Conservation (phyloP, 1,284 basidiomycete genomes). For the Ustilago tritici region DNA sequence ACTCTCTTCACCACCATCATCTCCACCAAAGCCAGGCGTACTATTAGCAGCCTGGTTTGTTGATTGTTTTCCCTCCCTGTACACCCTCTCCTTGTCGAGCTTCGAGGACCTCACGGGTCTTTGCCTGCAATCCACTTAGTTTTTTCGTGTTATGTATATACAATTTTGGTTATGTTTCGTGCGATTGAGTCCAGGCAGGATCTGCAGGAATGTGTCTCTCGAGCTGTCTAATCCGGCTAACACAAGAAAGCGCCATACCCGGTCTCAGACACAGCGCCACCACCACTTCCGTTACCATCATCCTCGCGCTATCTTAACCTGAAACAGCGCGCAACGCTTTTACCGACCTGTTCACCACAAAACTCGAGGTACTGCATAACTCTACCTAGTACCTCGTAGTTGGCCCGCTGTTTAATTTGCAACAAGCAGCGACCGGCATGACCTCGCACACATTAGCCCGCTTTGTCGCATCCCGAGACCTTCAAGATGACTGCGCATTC, state of each 20-base stretch:
- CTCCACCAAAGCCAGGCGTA: too few species aligned
- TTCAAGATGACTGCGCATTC: slow-evolving; percentile 48
- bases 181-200: too few species aligned
- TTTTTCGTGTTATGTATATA: too few species aligned
- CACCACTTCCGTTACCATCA: slow-evolving; percentile 1
- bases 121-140: too few species aligned
- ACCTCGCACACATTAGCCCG: slow-evolving; percentile 47
- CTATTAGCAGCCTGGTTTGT: too few species aligned
- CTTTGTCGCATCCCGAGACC: slow-evolving; percentile 34
- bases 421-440: slow-evolving; percentile 9
- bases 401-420: background rate
- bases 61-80: too few species aligned
- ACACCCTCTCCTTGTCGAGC: too few species aligned
- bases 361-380: background rate
- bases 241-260: slow-evolving; percentile 11
- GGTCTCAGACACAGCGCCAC: slow-evolving; percentile 1
- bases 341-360: background rate
- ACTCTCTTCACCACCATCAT: too few species aligned
- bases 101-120: too few species aligned
- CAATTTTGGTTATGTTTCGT: too few species aligned
- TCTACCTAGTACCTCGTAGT: background rate
- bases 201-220: slow-evolving; percentile 2
- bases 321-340: background rate
- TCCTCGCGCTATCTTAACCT: background rate
- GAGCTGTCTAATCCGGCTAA: background rate